Evolutionary conservation across 768 basidiomycete genomes (phyloP), one percentile per base, ranked within the genome.

Genomic region (Serendipita vermifera): DNA sequence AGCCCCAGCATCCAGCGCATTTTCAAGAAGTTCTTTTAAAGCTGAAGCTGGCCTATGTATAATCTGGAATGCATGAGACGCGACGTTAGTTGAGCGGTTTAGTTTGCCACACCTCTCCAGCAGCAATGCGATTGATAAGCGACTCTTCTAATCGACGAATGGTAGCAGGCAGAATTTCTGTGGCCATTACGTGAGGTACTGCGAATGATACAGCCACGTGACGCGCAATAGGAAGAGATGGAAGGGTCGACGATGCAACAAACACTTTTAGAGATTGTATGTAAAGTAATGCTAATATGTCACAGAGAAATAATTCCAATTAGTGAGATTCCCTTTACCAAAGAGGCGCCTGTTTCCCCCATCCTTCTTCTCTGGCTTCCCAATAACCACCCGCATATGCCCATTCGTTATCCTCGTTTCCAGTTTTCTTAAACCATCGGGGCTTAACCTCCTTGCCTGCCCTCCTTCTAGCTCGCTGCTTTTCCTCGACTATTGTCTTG

Each of bases 11-110:
- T 99, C 96, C n/a, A 99, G 75, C 20, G 83, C 77, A 62, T 99
- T 98, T 69, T 99, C 96, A 13, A 99, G 72, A 0, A 98, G 75
- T 67, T 98, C 96, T 67, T 99, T 99, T 55, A 99, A 75, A 2
- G 94, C 94, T 59, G 93, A 97, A 3, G 89, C 81, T 0, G 96
- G 96, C 36, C 96, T 68, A 55, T 88, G 87, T 58, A 90, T 88
- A 64, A 90, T 84, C 86, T 89, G 24, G n/a, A 5, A 20, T 31
- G 13, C 13, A 22, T 38, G 11, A 38, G 36, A 38, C 11, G n/a
- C 11, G n/a, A 38, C 36, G 36, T 11, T 11, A 38, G 39, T 41
- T 41, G 39, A 26, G 39, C 5, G 15, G 46, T 7, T 29, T 22
- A 11, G 17, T 33, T 3, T 2, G 22, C 57, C 71, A 38, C 36